Base-by-base conservation (phyloP, 1,139 yeast species). In the Taiozyma sp. region DNA sequence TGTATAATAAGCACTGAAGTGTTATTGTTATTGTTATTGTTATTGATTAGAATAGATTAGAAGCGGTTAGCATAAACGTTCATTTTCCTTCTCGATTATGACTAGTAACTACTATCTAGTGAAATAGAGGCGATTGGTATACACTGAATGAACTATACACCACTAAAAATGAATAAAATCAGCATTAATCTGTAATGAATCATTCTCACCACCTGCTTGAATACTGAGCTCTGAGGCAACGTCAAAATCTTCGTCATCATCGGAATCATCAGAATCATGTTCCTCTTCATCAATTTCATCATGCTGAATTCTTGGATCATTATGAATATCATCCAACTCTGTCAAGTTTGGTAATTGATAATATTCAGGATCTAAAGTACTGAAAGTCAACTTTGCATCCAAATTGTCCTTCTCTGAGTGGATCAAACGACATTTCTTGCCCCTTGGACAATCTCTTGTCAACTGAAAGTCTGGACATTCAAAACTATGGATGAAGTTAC, bases 391-490 rank as follows among this genome's bases (percentile, higher is more conserved):
- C 45, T 54, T 54, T 1, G 58, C 74, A 44, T 68, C 65, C 43
- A 62, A 44, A 22, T 51, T 56, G 46, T 74, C 74, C 44, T 68
- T 69, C 2, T 63, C 64, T 2, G 48, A 38, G 64, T 84, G 91
- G 43, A 64, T 65, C 45, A 85, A 67, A 27, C 69, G 65, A 61
- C 91, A 85, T 22, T 68, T 63, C 27, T 61, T 66, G 1, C 79
- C 78, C 52, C 79, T 67, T 0, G 79, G 72, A 66, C 96, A 87
- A 23, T 59, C 62, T 14, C 87, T 87, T 23, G 72, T 70, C 54
- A 80, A 83, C 56, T 80, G 84, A 58, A 75, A 81, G 62, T 87
- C 93, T 0, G 96, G 95, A 65, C 96, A 87, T 52, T 79, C 80
- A 59, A 73, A 76, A 12, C 71, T 69, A 65, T 87, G 96, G 43